These are phyloP conservation scores for Paraleonurus japonicus DNA, from an alignment of 257 asterid species.

Conservation along the genomic window DNA sequence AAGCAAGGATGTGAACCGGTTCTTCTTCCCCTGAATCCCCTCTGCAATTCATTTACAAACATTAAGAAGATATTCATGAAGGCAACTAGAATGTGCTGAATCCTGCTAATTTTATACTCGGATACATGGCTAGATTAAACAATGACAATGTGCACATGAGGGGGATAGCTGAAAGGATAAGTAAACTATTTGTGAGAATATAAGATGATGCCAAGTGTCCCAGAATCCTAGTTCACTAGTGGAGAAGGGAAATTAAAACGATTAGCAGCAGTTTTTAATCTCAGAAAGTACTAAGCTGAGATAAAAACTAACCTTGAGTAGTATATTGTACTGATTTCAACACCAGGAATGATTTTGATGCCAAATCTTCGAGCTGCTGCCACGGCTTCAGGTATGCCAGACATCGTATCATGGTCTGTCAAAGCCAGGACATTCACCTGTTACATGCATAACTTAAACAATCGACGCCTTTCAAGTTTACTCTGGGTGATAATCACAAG, in stretches of 20 bases:
- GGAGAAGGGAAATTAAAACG: background rate
- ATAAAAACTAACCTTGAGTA: constrained; percentile 56
- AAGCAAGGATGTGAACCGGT: constrained; percentile 98
- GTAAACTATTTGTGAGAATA: background rate
- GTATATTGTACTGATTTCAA: constrained; percentile 91
- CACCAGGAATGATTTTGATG: constrained; percentile 93
- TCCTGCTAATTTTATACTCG: background rate
- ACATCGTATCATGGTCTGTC: constrained; percentile 96
- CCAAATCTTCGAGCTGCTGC: constrained; percentile 89
- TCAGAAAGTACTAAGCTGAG: background rate
- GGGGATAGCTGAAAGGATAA: background rate
- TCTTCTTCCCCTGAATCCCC: constrained; percentile 68
- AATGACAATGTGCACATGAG: background rate
- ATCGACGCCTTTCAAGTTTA: constrained; percentile 22
- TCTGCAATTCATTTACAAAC: constrained; percentile 40
- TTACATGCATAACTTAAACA: constrained; percentile 36
- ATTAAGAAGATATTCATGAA: constrained; percentile 4
- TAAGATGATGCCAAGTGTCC: background rate
- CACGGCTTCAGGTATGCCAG: constrained; percentile 89
- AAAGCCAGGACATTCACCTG: constrained; percentile 97
- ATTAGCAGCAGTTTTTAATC: background rate
- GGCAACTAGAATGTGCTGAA: background rate
- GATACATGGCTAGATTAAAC: constrained; percentile 1
- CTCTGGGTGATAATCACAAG: background rate
- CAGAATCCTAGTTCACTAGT: background rate